Percentiles rank a stretch among this genome's conserved stretches.
Evolutionary conservation across 2,329 filamentous ascomycete genomes (phyloP).

Genomic region (Blumeria graminis): DNA sequence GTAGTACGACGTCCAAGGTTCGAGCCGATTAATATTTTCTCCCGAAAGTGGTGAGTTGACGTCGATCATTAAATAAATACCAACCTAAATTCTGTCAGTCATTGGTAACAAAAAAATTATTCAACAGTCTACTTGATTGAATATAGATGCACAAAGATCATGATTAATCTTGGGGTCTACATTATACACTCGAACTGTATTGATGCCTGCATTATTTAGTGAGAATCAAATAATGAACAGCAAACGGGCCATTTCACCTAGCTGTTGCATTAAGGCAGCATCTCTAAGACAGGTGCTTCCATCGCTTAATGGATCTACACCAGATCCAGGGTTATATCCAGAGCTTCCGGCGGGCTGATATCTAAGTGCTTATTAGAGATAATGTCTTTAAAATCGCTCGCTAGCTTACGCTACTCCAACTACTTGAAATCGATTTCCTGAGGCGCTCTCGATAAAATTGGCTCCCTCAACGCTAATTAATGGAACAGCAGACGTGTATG

Average conservation of each 20-base stretch:
- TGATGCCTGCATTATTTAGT: conserved; percentile 21
- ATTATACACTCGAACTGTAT: conserved; percentile 48
- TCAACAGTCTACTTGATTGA: conserved; percentile 25
- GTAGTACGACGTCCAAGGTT: conserved; percentile 36
- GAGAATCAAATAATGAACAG: background rate
- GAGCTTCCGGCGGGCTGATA: conserved; percentile 45
- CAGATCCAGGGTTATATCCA: conserved; percentile 29
- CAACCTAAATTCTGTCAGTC: conserved; percentile 16
- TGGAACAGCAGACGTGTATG: conserved; percentile 28
- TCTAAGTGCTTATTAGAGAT: conserved; percentile 1
- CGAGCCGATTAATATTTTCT: conserved; percentile 28
- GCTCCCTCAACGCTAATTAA: conserved; percentile 30
- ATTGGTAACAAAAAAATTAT: conserved; percentile 1
- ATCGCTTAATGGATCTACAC: conserved; percentile 35
- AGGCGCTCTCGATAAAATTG: conserved; percentile 33
- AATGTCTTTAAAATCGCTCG: background rate
- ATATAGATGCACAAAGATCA: conserved; percentile 40
- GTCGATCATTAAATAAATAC: conserved; percentile 45
- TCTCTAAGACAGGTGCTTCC: conserved; percentile 34
- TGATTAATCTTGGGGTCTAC: conserved; percentile 40
- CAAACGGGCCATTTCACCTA: conserved; percentile 16
- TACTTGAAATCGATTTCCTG: conserved; percentile 37
- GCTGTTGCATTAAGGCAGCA: conserved; percentile 38
- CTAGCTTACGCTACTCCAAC: conserved; percentile 28
- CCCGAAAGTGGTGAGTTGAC: conserved; percentile 40